Evolutionary conservation across 257 asterid species (phyloP), one percentile per base, ranked within the genome.

Genomic region (Solanum medicagineum): DNA sequence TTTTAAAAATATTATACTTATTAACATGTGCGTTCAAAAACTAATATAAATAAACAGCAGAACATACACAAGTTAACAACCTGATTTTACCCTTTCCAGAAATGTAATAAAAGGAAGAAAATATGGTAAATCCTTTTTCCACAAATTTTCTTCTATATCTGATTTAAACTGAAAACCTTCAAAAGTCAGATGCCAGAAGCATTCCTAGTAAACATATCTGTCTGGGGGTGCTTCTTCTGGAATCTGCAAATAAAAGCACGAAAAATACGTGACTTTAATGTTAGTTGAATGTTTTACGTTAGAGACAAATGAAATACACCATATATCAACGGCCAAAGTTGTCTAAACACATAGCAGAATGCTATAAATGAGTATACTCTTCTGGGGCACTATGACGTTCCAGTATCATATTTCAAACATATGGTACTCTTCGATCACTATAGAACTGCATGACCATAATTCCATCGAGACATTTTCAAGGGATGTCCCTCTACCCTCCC

Each of bases 161-260:
- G 6, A 53, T 77, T 15, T 77, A 0, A 54, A 26, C 24, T 51
- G 26, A 10, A n/a, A 77, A 53, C 26, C 83, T 53, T 79, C 65
- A 29, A 32, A 51, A 69, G 22, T 8, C 80, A 54, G 20, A 22
- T 69, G 12, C 29, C 57, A 80, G 79, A 83, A 60, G 53, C 86
- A 57, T 16, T 84, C 87, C 89, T 89, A 92, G 87, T 24, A 88
- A 71, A 91, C 88, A 77, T 87, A 87, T 54, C 75, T 85, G 85
- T 90, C 92, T 55, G 94, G 94, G 80, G 96, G 97, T 19, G 92
- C 93, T 54, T 90, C 94, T 88, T 93, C 97, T 17, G 96, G 97
- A 90, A 93, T 91, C 97, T 93, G 91, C 83, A 91, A 63, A 59
- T 44, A 49, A 56, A 81, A 77, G 62, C 22, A 40, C 65, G 69